Evolutionary conservation across 1,284 basidiomycete genomes (phyloP), one percentile per base, ranked within the genome.

Genomic region (Ustilago xerochloae): DNA sequence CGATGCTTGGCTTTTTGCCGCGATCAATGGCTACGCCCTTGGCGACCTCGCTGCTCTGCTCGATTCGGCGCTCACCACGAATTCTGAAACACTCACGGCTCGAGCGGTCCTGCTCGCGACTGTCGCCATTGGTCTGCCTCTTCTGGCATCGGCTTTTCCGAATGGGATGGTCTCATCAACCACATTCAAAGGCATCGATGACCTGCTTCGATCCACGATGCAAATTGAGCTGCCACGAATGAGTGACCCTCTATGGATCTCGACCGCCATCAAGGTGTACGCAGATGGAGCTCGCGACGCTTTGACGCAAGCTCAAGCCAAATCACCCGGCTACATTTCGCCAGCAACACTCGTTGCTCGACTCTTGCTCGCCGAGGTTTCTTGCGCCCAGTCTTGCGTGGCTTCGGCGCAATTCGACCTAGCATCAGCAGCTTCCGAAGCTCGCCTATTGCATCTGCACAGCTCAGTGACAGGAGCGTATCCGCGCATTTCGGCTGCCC

Each of bases 391-490:
- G 5, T 47, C 29, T 13, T n/a, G 45, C 13, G 24, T 36, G 8
- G 29, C 6, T 7, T 22, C 15, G 4, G 41, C 67, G 18, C 67
- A 64, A n/a, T 35, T 26, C 2, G 49, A 61, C 10, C 33, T 70
- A 20, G 48, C 47, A 4, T 24, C 26, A 12, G 67, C 67, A 10
- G 57, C 33, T 4, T 28, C 45, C 3, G 57, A 70, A 38, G 52
- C 62, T 13, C 67, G 67, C 6, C 45, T 70, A 3, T 20, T 65
- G 20, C 56, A 57, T 18, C 36, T 64, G 10, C 62, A 70, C 22
- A 53, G 45, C 7, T 16, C 36, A 9, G 33, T 45, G 2, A 16
- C 58, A 6, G 38, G 41, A 8, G 28, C 18, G 0, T 46, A 53
- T 36, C 67, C 67, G 15, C 55, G 58, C 6, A 10, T 65, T 13